A percentile compares a stretch with the other conserved stretches of the same genome.
These are phyloP conservation scores for Saturnispora halmiae DNA, from an alignment of 805 yeast genomes.

Conservation along the genomic window DNA sequence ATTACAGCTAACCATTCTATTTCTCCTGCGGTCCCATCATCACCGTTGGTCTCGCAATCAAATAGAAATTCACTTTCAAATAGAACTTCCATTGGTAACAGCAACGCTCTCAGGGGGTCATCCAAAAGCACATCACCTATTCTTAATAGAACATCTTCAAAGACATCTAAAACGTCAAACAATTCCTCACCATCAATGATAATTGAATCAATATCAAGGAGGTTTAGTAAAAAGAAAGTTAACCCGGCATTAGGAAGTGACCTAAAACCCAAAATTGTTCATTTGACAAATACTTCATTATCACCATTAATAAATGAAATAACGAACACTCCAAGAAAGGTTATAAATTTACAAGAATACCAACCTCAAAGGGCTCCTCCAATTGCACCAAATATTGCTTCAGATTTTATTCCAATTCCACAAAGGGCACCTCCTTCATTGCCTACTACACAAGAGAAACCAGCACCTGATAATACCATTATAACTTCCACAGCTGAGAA, in stretches of 20 bases:
- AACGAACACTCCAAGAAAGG: slow-evolving; percentile 7
- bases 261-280: slow-evolving; percentile 19
- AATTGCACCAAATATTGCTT: background rate
- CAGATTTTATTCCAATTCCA: slow-evolving; percentile 8
- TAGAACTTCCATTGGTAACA: no score
- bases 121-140: slow-evolving; percentile 4
- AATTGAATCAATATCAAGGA: slow-evolving; percentile 24
- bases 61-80: background rate
- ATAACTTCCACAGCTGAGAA: no score
- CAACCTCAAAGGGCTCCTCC: slow-evolving; percentile 9
- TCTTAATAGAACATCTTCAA: slow-evolving; percentile 1
- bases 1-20: background rate
- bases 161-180: slow-evolving; percentile 4
- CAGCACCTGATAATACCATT: no score
- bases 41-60: slow-evolving; percentile 1
- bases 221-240: slow-evolving; percentile 17
- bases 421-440: slow-evolving; percentile 12
- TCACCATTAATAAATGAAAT: slow-evolving; percentile 2
- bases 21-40: background rate
- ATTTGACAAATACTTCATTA: slow-evolving; percentile 13
- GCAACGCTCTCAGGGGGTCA: no score
- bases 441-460: slow-evolving; percentile 3
- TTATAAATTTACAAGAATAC: slow-evolving; percentile 3
- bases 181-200: slow-evolving; percentile 24
- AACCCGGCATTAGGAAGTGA: slow-evolving; percentile 7